Evolutionary conservation across 768 basidiomycete genomes (phyloP).

Genomic region (Phylloporus rhodoxanthus): DNA sequence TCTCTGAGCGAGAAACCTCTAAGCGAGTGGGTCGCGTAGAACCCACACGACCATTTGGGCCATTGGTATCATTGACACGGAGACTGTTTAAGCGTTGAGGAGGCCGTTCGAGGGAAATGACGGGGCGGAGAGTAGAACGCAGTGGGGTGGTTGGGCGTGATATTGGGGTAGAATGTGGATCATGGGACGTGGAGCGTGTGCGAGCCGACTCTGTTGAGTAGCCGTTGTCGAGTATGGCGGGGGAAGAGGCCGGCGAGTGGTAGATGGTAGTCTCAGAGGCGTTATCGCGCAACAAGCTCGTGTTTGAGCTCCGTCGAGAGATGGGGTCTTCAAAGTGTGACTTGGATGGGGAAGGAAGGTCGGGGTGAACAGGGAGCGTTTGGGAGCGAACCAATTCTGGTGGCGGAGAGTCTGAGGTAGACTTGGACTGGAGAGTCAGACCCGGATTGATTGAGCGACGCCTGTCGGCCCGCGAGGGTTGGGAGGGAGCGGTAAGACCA

Average conservation of each 20-base stretch:
- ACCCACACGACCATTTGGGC: constrained; percentile 5
- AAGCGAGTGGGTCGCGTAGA: constrained; percentile 9
- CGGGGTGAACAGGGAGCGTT: constrained; percentile 22
- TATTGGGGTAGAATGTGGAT: constrained; percentile 3
- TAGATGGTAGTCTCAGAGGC: constrained; percentile 27
- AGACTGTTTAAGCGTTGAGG: constrained; percentile 32
- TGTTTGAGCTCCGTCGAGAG: constrained; percentile 20
- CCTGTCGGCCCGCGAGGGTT: constrained; percentile 37
- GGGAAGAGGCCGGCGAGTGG: constrained; percentile 37
- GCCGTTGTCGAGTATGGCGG: constrained; percentile 27
- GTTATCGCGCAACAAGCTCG: constrained; percentile 23
- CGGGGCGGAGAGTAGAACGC: constrained; percentile 22
- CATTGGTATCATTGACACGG: constrained; percentile 8
- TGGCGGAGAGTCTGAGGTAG: constrained; percentile 12
- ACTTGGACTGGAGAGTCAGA: constrained; percentile 31
- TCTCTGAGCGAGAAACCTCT: constrained; percentile 17
- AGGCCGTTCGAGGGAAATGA: constrained; percentile 31
- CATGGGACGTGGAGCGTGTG: constrained; percentile 34
- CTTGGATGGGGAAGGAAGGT: constrained; percentile 24
- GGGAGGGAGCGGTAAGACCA: constrained; percentile 25
- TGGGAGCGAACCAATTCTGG: constrained; percentile 29
- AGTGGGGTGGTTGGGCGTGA: constrained; percentile 13
- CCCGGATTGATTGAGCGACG: constrained; percentile 54
- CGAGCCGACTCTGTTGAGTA: constrained; percentile 39
- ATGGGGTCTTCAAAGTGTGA: constrained; percentile 11